Conservation (phyloP, 1,139 yeast genomes). For the Candida anutae region DNA sequence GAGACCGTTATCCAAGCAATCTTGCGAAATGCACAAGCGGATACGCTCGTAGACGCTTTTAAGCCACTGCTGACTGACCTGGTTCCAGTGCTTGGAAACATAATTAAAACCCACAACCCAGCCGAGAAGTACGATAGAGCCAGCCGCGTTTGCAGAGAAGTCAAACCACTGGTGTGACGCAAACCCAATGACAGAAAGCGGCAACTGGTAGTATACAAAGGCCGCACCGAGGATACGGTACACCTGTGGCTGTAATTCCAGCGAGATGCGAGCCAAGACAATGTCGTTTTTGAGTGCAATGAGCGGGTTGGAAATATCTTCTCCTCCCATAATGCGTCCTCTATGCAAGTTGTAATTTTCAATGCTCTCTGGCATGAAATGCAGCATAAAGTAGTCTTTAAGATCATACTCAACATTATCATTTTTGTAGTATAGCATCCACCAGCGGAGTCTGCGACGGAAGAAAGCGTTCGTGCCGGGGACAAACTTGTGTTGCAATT, state of each 20-base stretch:
- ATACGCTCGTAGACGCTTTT: conserved; percentile 25
- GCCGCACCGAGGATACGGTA: conserved; percentile 22
- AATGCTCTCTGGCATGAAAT: conserved; percentile 34
- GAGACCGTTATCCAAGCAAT: conserved; percentile 34
- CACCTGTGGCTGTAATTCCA: conserved; percentile 35
- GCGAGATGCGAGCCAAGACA: conserved; percentile 18
- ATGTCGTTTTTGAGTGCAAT: conserved; percentile 21
- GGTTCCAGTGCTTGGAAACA: conserved; percentile 33
- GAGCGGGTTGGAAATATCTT: conserved; percentile 23
- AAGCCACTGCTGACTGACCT: conserved; percentile 23
- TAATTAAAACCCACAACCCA: conserved; percentile 38
- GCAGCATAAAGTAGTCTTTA: conserved; percentile 28
- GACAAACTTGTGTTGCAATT: conserved; percentile 27
- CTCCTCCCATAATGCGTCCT: conserved; percentile 23
- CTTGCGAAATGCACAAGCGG: conserved; percentile 26
- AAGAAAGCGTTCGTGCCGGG: conserved; percentile 27
- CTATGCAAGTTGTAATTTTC: conserved; percentile 30
- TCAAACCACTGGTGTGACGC: conserved; percentile 29
- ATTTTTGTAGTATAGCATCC: conserved; percentile 36
- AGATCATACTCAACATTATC: conserved; percentile 41
- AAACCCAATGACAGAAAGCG: conserved; percentile 25
- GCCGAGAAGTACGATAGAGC: conserved; percentile 32
- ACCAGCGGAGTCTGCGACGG: conserved; percentile 29
- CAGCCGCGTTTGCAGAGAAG: conserved; percentile 23
- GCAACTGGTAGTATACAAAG: conserved; percentile 32